These are phyloP conservation scores for Cladosporium oxysporum DNA, from an alignment of 2,329 filamentous ascomycete species.

Conservation along the genomic window DNA sequence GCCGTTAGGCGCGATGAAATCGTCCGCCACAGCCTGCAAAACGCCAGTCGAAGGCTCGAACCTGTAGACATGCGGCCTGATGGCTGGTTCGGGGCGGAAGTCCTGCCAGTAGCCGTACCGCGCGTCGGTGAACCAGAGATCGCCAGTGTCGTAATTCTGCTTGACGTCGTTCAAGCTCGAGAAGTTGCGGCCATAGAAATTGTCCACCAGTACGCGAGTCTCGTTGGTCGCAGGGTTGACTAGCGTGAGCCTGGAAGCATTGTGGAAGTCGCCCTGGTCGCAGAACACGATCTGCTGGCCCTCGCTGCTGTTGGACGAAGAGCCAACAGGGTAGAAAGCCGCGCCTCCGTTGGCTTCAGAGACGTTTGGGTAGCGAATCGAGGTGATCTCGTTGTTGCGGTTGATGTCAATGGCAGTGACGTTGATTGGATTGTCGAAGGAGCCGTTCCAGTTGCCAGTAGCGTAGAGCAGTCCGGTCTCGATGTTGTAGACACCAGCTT, in stretches of 20 bases:
- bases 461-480: constrained; percentile 45
- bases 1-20: constrained; percentile 59
- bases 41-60: constrained; percentile 55
- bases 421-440: constrained; percentile 37
- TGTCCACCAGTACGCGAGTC: constrained; percentile 52
- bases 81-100: constrained; percentile 17
- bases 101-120: constrained; percentile 59
- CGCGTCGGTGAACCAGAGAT: constrained; percentile 65
- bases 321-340: constrained; percentile 36
- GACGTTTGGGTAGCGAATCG: constrained; percentile 32
- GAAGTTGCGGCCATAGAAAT: constrained; percentile 63
- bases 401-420: constrained; percentile 37
- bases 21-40: constrained; percentile 59
- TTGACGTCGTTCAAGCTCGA: constrained; percentile 61
- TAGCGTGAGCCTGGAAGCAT: constrained; percentile 31
- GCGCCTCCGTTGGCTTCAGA: constrained; percentile 36
- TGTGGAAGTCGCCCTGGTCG: constrained; percentile 35
- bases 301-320: constrained; percentile 33
- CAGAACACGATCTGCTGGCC: constrained; percentile 38
- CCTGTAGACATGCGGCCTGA: constrained; percentile 56
- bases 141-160: constrained; percentile 55
- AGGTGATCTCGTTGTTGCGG: constrained; percentile 32
- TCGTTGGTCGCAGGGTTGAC: constrained; percentile 33
- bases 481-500: constrained; percentile 40
- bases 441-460: constrained; percentile 42